A percentile compares a stretch with the other conserved stretches of the same genome.
These are phyloP conservation scores for Talaromyces rugulosus DNA, from an alignment of 2,329 filamentous ascomycete genomes.

Conservation along the genomic window DNA sequence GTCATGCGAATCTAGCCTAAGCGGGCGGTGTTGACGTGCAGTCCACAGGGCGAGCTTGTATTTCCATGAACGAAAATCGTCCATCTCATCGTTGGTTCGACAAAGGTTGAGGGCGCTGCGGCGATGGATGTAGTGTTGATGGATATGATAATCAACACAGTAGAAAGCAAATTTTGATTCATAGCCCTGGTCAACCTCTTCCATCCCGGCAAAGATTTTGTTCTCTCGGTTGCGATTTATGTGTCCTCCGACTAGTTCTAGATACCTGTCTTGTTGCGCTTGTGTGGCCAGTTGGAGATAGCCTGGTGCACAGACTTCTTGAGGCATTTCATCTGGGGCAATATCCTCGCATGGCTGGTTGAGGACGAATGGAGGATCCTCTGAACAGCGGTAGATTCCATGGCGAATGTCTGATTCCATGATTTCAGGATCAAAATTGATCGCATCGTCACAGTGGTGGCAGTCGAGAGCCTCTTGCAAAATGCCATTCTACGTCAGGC, in stretches of 20 bases:
- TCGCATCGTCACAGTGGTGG: slow-evolving; percentile 10
- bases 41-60: slow-evolving; percentile 15
- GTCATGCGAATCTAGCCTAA: not conserved
- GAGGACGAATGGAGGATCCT: slow-evolving; percentile 12
- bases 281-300: slow-evolving; percentile 9
- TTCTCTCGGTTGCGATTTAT: slow-evolving; percentile 11
- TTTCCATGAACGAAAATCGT: slow-evolving; percentile 23
- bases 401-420: slow-evolving; percentile 14
- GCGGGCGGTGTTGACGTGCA: slow-evolving; percentile 1
- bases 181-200: slow-evolving; percentile 13
- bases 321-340: slow-evolving; percentile 9
- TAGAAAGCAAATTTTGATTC: slow-evolving; percentile 24
- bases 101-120: slow-evolving; percentile 25
- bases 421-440: slow-evolving; percentile 5
- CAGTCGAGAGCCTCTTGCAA: slow-evolving; percentile 16
- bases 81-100: slow-evolving; percentile 24
- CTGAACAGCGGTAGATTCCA: slow-evolving; percentile 6
- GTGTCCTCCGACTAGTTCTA: not conserved
- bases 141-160: slow-evolving; percentile 29
- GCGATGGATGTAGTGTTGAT: slow-evolving; percentile 24
- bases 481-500: slow-evolving; percentile 15
- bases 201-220: slow-evolving; percentile 11
- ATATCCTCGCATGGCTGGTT: slow-evolving; percentile 5
- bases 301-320: slow-evolving; percentile 5
- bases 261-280: slow-evolving; percentile 10